Evolutionary conservation across 345 rosid species (phyloP).

Genomic region (Carallia brachiata): DNA sequence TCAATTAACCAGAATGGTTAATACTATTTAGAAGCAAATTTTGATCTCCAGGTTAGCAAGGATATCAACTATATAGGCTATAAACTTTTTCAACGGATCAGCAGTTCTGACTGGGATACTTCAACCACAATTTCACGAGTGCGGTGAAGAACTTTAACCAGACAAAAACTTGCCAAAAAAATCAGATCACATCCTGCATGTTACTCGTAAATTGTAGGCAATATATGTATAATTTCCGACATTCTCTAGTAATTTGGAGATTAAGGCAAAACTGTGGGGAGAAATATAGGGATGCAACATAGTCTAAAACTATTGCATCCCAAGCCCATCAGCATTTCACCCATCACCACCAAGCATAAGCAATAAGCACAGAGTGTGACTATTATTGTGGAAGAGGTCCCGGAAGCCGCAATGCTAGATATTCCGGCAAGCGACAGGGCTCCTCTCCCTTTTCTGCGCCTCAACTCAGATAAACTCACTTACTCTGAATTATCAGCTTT

Average conservation of each 20-base stretch:
- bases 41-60: no score
- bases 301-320: constrained; percentile 3
- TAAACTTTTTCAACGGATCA: no score
- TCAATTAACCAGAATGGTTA: neutral
- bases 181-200: no score
- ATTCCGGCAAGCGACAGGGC: constrained; percentile 35
- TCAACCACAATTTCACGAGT: no score
- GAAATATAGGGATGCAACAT: constrained; percentile 17
- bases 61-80: no score
- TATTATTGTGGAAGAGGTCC: constrained; percentile 28
- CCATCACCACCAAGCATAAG: constrained; percentile 14
- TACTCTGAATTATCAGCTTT: no score
- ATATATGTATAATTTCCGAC: no score
- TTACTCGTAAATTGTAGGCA: no score
- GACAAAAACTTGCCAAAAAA: no score
- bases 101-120: no score
- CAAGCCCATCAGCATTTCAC: constrained; percentile 7
- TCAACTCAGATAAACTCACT: neutral
- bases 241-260: no score
- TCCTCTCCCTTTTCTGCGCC: constrained; percentile 22
- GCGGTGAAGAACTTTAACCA: no score
- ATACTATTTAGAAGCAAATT: neutral
- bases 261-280: constrained; percentile 1
- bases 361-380: constrained; percentile 4
- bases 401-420: constrained; percentile 31